A percentile compares a stretch with the other conserved stretches of the same genome.
These are phyloP conservation scores for Cladosporium colombiae DNA, from an alignment of 2,329 filamentous ascomycete genomes.

Conservation along the genomic window DNA sequence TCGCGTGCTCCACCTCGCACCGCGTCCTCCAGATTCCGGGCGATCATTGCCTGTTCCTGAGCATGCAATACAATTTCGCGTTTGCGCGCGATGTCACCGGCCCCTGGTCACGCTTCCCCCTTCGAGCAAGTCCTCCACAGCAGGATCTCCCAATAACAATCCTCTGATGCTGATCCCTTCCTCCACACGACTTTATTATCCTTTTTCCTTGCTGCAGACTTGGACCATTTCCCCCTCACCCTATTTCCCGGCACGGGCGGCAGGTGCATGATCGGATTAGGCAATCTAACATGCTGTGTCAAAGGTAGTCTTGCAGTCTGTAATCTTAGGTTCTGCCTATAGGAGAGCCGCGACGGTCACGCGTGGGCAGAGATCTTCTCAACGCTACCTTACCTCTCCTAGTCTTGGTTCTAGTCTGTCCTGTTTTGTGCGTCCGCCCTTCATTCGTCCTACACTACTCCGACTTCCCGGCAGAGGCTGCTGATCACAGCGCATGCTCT, in stretches of 20 bases:
- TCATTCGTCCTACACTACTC: background rate
- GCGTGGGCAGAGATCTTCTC: background rate
- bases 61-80: slow-evolving; percentile 1
- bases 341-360: background rate
- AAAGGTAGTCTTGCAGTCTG: background rate
- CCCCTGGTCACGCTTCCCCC: slow-evolving; percentile 7
- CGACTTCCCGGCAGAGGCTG: background rate
- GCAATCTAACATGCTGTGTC: background rate
- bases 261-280: background rate
- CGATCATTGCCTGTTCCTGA: slow-evolving; percentile 16
- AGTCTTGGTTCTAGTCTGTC: background rate
- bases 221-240: background rate
- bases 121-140: background rate
- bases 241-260: background rate
- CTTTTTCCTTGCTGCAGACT: background rate
- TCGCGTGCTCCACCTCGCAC: background rate
- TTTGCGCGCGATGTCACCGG: slow-evolving; percentile 2
- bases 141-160: background rate
- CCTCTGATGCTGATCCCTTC: background rate
- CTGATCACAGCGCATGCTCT: slow-evolving; percentile 16
- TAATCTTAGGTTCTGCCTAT: background rate
- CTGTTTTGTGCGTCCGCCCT: no score
- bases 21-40: background rate
- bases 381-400: background rate
- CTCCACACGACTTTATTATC: background rate